Conservation (phyloP, 345 rosid genomes). For the Salix arbutifolia region DNA sequence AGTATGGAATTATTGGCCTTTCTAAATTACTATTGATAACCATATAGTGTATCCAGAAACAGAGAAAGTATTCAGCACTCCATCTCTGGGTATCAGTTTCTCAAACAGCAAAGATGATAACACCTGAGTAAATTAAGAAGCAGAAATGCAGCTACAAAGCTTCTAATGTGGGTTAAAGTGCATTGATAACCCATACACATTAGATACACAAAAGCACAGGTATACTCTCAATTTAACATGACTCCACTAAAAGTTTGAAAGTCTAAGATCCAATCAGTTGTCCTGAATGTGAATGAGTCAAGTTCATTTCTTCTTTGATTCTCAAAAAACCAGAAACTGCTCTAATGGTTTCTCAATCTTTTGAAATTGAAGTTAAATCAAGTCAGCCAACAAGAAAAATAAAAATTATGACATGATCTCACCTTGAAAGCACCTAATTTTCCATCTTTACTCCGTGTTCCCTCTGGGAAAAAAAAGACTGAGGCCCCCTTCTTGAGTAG, state of each 20-base stretch:
- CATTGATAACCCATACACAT: not conserved
- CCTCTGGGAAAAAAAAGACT: conserved; percentile 88
- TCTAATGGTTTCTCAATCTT: too few species aligned
- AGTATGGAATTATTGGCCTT: too few species aligned
- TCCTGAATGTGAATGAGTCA: not conserved
- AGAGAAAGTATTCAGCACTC: too few species aligned
- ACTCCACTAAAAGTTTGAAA: too few species aligned
- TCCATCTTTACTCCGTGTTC: conserved; percentile 89
- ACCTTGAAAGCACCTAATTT: conserved; percentile 85
- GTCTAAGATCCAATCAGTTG: too few species aligned
- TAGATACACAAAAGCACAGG: too few species aligned
- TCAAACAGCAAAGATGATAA: not conserved
- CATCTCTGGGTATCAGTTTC: too few species aligned
- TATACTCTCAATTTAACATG: too few species aligned
- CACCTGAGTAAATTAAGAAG: not conserved
- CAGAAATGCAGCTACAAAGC: not conserved
- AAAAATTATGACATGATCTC: conserved; percentile 13
- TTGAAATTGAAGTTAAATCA: too few species aligned
- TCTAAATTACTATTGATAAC: too few species aligned
- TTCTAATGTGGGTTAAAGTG: not conserved
- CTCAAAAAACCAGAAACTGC: not conserved
- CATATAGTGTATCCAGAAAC: too few species aligned
- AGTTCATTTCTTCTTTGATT: not conserved
- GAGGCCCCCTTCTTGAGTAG: conserved; percentile 76
- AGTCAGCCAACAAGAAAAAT: not conserved